These are phyloP conservation scores for Mycena latifolia DNA, from an alignment of 768 basidiomycete species.

Conservation along the genomic window DNA sequence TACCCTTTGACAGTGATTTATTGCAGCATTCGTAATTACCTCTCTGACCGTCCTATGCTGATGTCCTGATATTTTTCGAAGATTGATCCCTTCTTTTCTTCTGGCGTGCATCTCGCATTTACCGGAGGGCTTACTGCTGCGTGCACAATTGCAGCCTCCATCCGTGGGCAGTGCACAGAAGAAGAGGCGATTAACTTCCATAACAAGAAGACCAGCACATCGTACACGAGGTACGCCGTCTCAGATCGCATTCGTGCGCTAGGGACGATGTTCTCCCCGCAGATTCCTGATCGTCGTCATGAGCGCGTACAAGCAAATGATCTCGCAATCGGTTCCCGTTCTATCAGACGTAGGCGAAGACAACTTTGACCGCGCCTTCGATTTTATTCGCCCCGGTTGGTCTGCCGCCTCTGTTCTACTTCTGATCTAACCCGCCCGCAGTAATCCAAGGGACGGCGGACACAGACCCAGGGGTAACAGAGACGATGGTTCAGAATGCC, in stretches of 20 bases:
- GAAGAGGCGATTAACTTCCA: slow-evolving; percentile 46
- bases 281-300: slow-evolving; percentile 63
- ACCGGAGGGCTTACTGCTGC: slow-evolving; percentile 47
- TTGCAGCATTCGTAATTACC: too few relatives aligned
- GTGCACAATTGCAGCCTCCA: slow-evolving; percentile 46
- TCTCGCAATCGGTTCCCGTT: slow-evolving; percentile 50
- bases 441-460: slow-evolving; percentile 14
- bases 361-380: slow-evolving; percentile 63
- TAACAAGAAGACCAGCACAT: slow-evolving; percentile 44
- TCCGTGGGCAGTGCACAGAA: slow-evolving; percentile 47
- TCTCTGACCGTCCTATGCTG: too few relatives aligned
- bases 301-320: slow-evolving; percentile 63
- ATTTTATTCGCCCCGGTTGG: slow-evolving; percentile 53
- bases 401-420: not conserved
- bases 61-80: not conserved
- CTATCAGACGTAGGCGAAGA: slow-evolving; percentile 59
- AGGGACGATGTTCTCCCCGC: not conserved
- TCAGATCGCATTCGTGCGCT: not conserved
- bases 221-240: slow-evolving; percentile 46
- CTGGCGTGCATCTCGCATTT: slow-evolving; percentile 30
- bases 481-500: not conserved
- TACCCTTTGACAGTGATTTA: too few relatives aligned
- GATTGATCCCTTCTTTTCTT: slow-evolving; percentile 70
- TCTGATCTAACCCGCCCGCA: not conserved
- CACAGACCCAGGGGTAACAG: slow-evolving; percentile 3